Evolutionary conservation across 2,329 filamentous ascomycete genomes (phyloP).

Genomic region (Cercospora zeina): DNA sequence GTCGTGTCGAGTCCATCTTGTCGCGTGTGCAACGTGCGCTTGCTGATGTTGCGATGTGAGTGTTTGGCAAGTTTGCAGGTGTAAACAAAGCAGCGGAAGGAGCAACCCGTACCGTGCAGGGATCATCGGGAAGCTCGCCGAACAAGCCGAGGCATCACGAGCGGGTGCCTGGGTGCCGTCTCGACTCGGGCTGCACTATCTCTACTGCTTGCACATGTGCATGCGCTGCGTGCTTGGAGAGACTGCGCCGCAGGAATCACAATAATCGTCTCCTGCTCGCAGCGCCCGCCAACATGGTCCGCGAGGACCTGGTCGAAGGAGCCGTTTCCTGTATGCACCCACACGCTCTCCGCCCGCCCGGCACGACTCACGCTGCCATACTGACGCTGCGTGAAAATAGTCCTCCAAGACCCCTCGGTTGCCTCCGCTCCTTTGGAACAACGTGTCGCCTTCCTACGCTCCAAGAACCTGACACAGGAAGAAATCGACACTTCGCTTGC

Average conservation of each 20-base stretch:
- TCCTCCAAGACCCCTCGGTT: slow-evolving; percentile 92
- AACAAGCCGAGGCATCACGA: slow-evolving; percentile 22
- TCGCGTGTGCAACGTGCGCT: slow-evolving; percentile 16
- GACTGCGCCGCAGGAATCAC: neutral
- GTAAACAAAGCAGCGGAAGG: slow-evolving; percentile 23
- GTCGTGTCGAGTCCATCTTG: slow-evolving; percentile 18
- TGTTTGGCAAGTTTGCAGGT: slow-evolving; percentile 13
- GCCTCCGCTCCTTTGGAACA: slow-evolving; percentile 88
- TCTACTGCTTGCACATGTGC: neutral
- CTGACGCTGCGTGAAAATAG: slow-evolving; percentile 48
- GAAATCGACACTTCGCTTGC: slow-evolving; percentile 85
- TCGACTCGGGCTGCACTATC: neutral
- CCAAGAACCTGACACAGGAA: slow-evolving; percentile 95
- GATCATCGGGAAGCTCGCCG: slow-evolving; percentile 2
- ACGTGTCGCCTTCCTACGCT: slow-evolving; percentile 86
- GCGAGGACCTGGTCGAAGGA: slow-evolving; percentile 87
- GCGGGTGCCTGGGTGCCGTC: slow-evolving; percentile 1
- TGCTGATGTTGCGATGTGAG: slow-evolving; percentile 1
- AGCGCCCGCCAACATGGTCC: slow-evolving; percentile 68
- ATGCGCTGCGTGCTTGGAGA: neutral
- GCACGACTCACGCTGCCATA: neutral
- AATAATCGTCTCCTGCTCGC: neutral
- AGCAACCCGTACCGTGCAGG: slow-evolving; percentile 10
- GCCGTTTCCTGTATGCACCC: slow-evolving; percentile 53
- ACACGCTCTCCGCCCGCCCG: neutral